Percentiles rank a stretch among this genome's conserved stretches.
phyloP scores from a whole-genome alignment of 2,329 filamentous ascomycete genomes.

The Aspergillus clavatus region DNA sequence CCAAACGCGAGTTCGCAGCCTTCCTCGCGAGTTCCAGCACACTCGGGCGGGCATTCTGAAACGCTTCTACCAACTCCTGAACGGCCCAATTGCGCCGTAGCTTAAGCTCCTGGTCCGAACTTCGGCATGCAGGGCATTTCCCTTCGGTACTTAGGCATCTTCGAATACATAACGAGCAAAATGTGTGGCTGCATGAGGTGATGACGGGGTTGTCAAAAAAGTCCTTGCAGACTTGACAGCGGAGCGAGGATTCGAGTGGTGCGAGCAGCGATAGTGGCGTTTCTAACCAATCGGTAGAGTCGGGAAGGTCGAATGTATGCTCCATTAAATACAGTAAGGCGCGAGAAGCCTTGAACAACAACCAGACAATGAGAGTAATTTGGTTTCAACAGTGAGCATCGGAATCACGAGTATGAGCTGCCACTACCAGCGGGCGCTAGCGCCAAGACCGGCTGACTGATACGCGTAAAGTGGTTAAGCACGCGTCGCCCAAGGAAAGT shows the following conservation, averaged over 20 bases:
- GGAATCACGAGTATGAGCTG: conserved; percentile 6
- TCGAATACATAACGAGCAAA: conserved; percentile 93
- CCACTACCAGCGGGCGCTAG: not conserved
- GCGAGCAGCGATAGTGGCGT: conserved; percentile 43
- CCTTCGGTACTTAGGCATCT: conserved; percentile 76
- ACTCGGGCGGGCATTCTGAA: conserved; percentile 59
- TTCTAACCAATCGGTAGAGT: conserved; percentile 47
- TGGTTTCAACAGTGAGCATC: conserved; percentile 1
- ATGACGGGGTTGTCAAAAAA: conserved; percentile 94
- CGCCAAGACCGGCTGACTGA: conserved; percentile 40
- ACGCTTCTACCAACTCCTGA: conserved; percentile 77
- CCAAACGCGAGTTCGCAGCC: conserved; percentile 50
- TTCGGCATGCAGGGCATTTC: conserved; percentile 80
- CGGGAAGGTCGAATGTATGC: conserved; percentile 35
- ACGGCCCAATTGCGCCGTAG: conserved; percentile 79
- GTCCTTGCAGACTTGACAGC: conserved; percentile 97
- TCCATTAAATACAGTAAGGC: conserved; percentile 26
- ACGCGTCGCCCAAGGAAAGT: conserved; percentile 23
- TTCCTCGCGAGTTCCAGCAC: conserved; percentile 61
- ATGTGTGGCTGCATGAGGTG: conserved; percentile 90
- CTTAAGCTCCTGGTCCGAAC: conserved; percentile 74
- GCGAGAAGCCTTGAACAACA: not conserved
- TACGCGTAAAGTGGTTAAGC: conserved; percentile 40
- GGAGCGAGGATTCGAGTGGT: conserved; percentile 71
- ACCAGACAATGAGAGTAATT: not conserved